Conservation (phyloP, 2,329 filamentous ascomycete genomes). For the Lasiodiplodia hormozganensis region DNA sequence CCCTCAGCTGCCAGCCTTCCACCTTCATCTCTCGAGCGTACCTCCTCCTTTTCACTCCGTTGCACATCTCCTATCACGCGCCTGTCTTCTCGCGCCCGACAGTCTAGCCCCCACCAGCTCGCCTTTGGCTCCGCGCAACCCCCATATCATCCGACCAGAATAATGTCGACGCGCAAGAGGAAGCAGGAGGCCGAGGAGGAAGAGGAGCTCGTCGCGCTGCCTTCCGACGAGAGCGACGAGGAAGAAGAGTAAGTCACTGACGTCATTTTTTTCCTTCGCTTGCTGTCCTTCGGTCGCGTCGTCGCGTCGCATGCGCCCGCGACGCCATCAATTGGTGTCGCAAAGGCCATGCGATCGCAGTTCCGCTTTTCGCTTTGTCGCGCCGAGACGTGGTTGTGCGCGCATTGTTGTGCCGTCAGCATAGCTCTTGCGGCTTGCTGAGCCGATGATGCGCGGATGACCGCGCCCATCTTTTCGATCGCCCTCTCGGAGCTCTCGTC, state of each 20-base stretch:
- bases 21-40: neutral
- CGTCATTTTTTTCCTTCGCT: conserved; percentile 22
- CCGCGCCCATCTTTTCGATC: conserved; percentile 6
- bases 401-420: conserved; percentile 11
- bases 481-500: conserved; percentile 5
- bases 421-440: conserved; percentile 23
- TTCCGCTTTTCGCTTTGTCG: neutral
- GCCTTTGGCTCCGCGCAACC: neutral
- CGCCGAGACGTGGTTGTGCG: conserved; percentile 8
- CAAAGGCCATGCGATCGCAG: neutral
- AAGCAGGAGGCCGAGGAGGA: conserved; percentile 30
- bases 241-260: conserved; percentile 30
- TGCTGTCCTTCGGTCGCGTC: neutral
- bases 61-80: neutral
- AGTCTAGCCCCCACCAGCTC: neutral
- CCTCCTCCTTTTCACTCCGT: neutral
- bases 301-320: conserved; percentile 18
- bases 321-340: conserved; percentile 23
- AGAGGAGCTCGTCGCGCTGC: conserved; percentile 29
- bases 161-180: conserved; percentile 30
- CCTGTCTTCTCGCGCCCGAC: conserved; percentile 11
- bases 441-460: conserved; percentile 14
- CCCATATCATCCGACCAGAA: neutral
- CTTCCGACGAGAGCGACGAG: conserved; percentile 26
- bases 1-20: conserved; percentile 7